Conservation (phyloP, 2,329 filamentous ascomycete species). For the Microdochium bolleyi region DNA sequence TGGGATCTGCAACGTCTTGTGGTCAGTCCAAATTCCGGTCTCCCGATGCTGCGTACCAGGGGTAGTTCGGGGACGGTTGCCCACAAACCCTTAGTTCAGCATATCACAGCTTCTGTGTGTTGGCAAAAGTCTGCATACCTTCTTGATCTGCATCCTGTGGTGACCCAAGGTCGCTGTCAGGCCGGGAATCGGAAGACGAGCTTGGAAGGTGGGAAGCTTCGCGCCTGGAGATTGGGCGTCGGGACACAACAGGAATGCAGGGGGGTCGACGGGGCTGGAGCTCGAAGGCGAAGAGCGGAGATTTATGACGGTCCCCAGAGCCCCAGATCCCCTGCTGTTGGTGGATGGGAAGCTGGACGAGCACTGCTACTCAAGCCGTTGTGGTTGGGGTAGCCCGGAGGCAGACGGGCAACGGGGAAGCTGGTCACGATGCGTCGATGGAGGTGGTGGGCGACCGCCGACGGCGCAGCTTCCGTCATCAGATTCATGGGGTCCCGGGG, state of each 20-base stretch:
- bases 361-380: background rate
- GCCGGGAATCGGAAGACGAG: background rate
- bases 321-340: background rate
- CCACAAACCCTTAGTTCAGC: background rate
- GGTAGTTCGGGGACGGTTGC: background rate
- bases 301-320: background rate
- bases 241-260: background rate
- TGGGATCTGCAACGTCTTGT: slow-evolving; percentile 38
- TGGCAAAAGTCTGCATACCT: slow-evolving; percentile 11
- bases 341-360: background rate
- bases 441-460: background rate
- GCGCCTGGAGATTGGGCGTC: slow-evolving; percentile 1
- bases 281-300: background rate
- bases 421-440: background rate
- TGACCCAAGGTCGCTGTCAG: background rate
- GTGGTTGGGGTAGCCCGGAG: background rate
- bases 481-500: no score
- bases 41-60: background rate
- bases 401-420: background rate
- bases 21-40: background rate
- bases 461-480: background rate
- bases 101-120: no score
- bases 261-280: background rate
- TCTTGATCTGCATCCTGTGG: slow-evolving; percentile 19
- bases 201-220: slow-evolving; percentile 1